phyloP scores from a whole-genome alignment of 257 asterid species.

The Solanum neorickii region DNA sequence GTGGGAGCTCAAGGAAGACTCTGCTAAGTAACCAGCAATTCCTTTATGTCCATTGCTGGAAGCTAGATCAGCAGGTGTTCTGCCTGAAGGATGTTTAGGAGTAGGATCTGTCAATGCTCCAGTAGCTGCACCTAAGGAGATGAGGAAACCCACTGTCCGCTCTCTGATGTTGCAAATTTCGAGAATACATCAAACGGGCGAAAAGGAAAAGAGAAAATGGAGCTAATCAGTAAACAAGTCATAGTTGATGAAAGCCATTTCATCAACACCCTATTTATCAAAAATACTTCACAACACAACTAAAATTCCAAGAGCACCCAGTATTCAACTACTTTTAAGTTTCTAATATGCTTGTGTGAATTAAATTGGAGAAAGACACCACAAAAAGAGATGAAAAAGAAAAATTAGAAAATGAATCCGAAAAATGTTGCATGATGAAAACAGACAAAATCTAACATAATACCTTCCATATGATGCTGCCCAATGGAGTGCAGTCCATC shows the following conservation, averaged over 20 bases:
- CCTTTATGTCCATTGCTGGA: conserved; percentile 84
- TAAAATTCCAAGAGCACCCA: background rate
- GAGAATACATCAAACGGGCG: conserved; percentile 2
- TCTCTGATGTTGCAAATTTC: conserved; percentile 33
- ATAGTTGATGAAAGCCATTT: background rate
- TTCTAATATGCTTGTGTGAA: background rate
- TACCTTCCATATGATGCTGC: conserved; percentile 93
- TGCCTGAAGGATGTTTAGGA: conserved; percentile 52
- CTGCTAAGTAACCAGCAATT: conserved; percentile 87
- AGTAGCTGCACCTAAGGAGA: conserved; percentile 69
- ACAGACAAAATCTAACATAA: background rate
- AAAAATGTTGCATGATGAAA: background rate
- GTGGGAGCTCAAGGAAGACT: conserved; percentile 58
- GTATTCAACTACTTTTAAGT: background rate
- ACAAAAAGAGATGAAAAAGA: background rate
- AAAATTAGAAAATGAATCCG: background rate
- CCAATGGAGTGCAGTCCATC: conserved; percentile 98
- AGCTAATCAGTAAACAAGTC: background rate
- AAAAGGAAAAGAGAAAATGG: background rate
- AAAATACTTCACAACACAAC: background rate
- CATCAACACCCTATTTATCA: background rate
- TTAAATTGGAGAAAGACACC: background rate
- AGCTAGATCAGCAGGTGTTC: conserved; percentile 84
- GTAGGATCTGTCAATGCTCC: conserved; percentile 81
- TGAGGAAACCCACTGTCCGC: conserved; percentile 64